Base-by-base conservation (phyloP, 179 eudicot genomes). In the Silene noctiflora region DNA sequence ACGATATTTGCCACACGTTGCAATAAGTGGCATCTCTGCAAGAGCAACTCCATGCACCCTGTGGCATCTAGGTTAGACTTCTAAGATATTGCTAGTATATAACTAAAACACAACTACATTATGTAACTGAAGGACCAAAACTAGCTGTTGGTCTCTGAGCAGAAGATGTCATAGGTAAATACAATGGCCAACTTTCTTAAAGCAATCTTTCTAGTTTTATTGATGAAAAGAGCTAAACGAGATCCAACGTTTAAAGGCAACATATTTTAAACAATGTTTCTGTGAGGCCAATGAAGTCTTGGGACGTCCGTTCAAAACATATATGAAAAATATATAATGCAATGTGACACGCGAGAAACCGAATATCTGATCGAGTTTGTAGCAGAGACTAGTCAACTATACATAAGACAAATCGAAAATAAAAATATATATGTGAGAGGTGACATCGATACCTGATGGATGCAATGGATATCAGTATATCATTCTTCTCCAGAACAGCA, bases 11-110 rank as follows among this genome's bases (percentile, higher is more conserved):
- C 92, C 86, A 79, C 95, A 95, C 75, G 99, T 95, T 79, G 97
- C 99, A 67, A 95, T 85, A 25, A 94, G 92, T 48, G 98, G 98
- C 96, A 94, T 78, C 76, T 94, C 98, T 10, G 98, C 98, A 77
- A 92, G 88, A 69, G 83, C 80, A 25, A 78, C 88, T 70, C 97
- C 98, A 80, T 94, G 98, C 77, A 94, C 87, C 85, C 98, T 94
- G 87, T 67, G 78, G 56, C 67, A 75, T 77, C 65, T n/a, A 71
- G 70, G 67, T 71, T 53, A 62, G 33, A 73, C 12, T 7, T 73
- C 64, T 58, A 55, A 55, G 60, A 55, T 55, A 3, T 53, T 53
- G 1, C 58, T 53, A 53, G 58, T 53, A 7, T 22, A 67, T 58
- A 13, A 72, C 61, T 8, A 22, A 73, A 67, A 73, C 16, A 22